Evolutionary conservation across 768 basidiomycete species (phyloP).

Genomic region (Infundibulicybe gibba): DNA sequence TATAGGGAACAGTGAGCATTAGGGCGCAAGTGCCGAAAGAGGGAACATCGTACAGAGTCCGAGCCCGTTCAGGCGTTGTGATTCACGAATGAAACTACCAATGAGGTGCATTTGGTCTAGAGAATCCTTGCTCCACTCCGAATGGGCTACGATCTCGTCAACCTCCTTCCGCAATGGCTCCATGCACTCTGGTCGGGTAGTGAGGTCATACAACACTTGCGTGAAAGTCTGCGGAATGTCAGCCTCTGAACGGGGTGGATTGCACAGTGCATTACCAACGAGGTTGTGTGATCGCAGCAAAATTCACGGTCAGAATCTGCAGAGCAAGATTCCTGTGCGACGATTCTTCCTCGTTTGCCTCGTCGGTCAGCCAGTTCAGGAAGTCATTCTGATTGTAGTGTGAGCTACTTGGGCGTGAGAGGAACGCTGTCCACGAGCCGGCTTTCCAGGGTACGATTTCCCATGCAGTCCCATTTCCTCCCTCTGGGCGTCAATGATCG

Average conservation of each 20-base stretch:
- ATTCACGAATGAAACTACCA: conserved; percentile 45
- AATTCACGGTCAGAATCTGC: conserved; percentile 33
- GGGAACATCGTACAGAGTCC: conserved; percentile 12
- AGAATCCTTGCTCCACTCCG: conserved; percentile 39
- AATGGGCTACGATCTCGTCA: conserved; percentile 17
- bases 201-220: conserved; percentile 24
- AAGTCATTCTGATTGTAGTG: conserved; percentile 11
- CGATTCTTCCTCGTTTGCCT: conserved; percentile 16
- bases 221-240: conserved; percentile 17
- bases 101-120: conserved; percentile 33
- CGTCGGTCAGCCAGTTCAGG: conserved; percentile 20
- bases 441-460: neutral
- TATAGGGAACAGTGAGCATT: neutral
- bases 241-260: neutral
- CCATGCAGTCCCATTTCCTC: neutral
- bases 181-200: conserved; percentile 22
- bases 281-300: conserved; percentile 39
- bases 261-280: conserved; percentile 11
- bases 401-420: neutral
- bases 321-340: conserved; percentile 16
- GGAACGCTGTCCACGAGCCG: neutral
- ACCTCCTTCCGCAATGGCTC: conserved; percentile 28
- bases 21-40: neutral
- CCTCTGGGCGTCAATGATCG: conserved; percentile 10
- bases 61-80: conserved; percentile 25